Conservation (phyloP, 2,329 filamentous ascomycete species). For the Talaromyces piceae region DNA sequence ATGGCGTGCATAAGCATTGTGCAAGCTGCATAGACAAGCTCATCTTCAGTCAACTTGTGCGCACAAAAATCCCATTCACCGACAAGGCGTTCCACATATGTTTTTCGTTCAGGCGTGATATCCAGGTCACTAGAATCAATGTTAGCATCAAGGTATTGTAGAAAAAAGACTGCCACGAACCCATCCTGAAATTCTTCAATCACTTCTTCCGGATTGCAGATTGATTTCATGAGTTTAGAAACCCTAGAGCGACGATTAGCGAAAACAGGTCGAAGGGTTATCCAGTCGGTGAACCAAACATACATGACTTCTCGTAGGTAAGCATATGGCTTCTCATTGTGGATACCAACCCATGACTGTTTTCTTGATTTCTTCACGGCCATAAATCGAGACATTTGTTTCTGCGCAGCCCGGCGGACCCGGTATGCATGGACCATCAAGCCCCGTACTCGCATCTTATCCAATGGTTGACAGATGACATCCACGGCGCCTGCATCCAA, state of each 20-base stretch:
- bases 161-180: conserved; percentile 34
- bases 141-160: conserved; percentile 2
- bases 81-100: conserved; percentile 60
- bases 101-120: conserved; percentile 58
- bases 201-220: conserved; percentile 63
- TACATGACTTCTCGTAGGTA: conserved; percentile 84
- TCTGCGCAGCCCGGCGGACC: conserved; percentile 66
- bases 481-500: conserved; percentile 82
- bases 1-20: conserved; percentile 88
- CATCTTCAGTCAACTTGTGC: conserved; percentile 82
- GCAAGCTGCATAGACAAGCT: conserved; percentile 76
- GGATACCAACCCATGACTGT: conserved; percentile 83
- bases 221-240: conserved; percentile 78
- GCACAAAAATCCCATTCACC: conserved; percentile 83
- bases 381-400: conserved; percentile 64
- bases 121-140: conserved; percentile 50
- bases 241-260: conserved; percentile 44
- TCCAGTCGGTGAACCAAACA: conserved; percentile 14
- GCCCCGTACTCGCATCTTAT: conserved; percentile 63
- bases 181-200: conserved; percentile 55
- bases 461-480: conserved; percentile 73
- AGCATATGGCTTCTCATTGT: conserved; percentile 77
- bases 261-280: background rate
- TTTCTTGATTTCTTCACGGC: conserved; percentile 70
- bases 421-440: conserved; percentile 79